Evolutionary conservation across 345 rosid genomes (phyloP).

Genomic region (Laguncularia racemosa): DNA sequence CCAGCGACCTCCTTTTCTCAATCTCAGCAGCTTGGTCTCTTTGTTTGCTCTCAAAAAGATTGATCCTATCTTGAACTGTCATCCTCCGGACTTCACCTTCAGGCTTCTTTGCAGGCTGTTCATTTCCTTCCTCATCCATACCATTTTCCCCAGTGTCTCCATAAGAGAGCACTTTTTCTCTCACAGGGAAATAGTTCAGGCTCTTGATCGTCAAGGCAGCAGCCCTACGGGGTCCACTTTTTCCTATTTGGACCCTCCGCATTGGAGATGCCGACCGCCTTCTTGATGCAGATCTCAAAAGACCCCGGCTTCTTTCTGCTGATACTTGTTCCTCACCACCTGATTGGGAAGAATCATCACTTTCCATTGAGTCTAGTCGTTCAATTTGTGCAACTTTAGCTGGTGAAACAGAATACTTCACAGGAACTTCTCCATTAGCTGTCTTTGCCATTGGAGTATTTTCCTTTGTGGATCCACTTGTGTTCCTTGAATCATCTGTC

Average conservation of each 20-base stretch:
- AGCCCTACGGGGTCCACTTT: conserved; percentile 43
- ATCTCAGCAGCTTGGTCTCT: conserved; percentile 32
- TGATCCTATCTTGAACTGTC: conserved; percentile 60
- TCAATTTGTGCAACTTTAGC: conserved; percentile 59
- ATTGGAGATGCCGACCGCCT: conserved; percentile 71
- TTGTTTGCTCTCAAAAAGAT: conserved; percentile 55
- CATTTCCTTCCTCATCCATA: conserved; percentile 37
- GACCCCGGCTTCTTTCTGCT: conserved; percentile 44
- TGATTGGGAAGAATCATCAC: conserved; percentile 37
- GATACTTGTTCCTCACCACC: conserved; percentile 25
- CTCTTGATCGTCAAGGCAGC: conserved; percentile 53
- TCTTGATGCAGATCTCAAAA: conserved; percentile 42
- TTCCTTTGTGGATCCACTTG: conserved; percentile 14
- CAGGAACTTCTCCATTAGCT: conserved; percentile 18
- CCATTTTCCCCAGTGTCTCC: conserved; percentile 21
- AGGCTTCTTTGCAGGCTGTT: conserved; percentile 23
- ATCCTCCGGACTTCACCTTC: conserved; percentile 34
- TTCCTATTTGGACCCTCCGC: conserved; percentile 63
- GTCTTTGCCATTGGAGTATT: conserved; percentile 24
- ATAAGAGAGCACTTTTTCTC: conserved; percentile 29
- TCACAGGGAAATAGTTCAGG: conserved; percentile 38
- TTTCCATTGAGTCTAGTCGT: conserved; percentile 34
- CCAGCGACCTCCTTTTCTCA: conserved; percentile 24
- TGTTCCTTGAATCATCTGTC: conserved; percentile 7
- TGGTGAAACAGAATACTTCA: conserved; percentile 53